These are phyloP conservation scores for Pezicula neosporulosa DNA, from an alignment of 2,329 filamentous ascomycete species.

Conservation along the genomic window DNA sequence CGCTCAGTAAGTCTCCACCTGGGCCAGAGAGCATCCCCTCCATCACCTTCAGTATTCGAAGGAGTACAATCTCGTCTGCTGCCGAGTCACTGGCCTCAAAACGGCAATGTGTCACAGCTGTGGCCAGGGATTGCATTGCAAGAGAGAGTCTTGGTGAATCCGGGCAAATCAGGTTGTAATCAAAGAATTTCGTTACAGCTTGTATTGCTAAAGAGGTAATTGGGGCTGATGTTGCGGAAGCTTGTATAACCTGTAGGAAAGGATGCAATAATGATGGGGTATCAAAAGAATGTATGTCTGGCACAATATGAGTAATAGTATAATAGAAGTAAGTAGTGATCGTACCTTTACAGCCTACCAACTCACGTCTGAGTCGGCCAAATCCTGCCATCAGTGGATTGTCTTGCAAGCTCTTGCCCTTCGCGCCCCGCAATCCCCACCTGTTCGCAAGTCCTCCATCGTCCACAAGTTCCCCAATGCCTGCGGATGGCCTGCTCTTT, in stretches of 20 bases:
- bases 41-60: slow-evolving; percentile 96
- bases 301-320: slow-evolving; percentile 21
- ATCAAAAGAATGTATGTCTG: slow-evolving; percentile 85
- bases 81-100: slow-evolving; percentile 96
- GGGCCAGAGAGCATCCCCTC: slow-evolving; percentile 96
- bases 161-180: slow-evolving; percentile 85
- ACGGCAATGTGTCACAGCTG: slow-evolving; percentile 93
- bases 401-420: slow-evolving; percentile 95
- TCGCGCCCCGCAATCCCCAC: slow-evolving; percentile 93
- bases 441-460: slow-evolving; percentile 69
- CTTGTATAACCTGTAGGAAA: slow-evolving; percentile 94
- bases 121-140: slow-evolving; percentile 91
- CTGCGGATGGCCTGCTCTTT: slow-evolving; percentile 17
- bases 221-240: slow-evolving; percentile 90
- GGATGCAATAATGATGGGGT: slow-evolving; percentile 85
- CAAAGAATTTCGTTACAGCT: slow-evolving; percentile 93
- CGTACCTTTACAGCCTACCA: slow-evolving; percentile 78
- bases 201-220: slow-evolving; percentile 94
- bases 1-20: slow-evolving; percentile 88
- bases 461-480: slow-evolving; percentile 37
- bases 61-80: slow-evolving; percentile 90
- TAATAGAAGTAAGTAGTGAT: neutral
- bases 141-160: slow-evolving; percentile 83
- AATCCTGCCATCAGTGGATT: slow-evolving; percentile 96
- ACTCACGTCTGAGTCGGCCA: slow-evolving; percentile 80